phyloP scores from a whole-genome alignment of 2,329 filamentous ascomycete species.

The Exophiala spinifera region DNA sequence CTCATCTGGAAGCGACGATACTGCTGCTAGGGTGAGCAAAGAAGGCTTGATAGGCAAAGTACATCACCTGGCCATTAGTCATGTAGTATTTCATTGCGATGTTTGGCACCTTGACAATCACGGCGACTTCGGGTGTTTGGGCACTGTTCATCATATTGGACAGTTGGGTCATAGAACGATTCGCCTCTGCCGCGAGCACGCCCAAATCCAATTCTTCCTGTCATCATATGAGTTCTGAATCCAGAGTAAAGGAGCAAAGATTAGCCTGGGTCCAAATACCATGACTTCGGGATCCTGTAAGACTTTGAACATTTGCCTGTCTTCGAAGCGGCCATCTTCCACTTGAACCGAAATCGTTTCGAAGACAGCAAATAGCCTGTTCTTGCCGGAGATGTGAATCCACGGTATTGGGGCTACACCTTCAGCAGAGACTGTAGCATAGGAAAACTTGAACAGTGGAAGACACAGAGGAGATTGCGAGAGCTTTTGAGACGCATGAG shows the following conservation, averaged over 20 bases:
- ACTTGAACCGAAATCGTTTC: constrained; percentile 30
- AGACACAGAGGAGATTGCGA: constrained; percentile 44
- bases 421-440: constrained; percentile 39
- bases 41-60: constrained; percentile 15
- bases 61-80: constrained; percentile 32
- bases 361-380: constrained; percentile 37
- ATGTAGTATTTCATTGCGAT: constrained; percentile 45
- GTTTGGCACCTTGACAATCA: constrained; percentile 46
- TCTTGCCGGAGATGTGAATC: constrained; percentile 42
- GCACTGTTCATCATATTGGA: constrained; percentile 2
- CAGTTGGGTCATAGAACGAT: constrained; percentile 18
- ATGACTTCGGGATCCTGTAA: constrained; percentile 36
- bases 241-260: background rate
- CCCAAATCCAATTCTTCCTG: constrained; percentile 45
- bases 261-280: constrained; percentile 31
- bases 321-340: constrained; percentile 22
- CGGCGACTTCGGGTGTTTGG: constrained; percentile 35
- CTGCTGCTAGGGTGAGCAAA: constrained; percentile 32
- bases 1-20: constrained; percentile 46
- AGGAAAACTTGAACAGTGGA: constrained; percentile 43
- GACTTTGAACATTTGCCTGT: constrained; percentile 36
- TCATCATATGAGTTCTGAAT: constrained; percentile 12
- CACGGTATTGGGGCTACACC: constrained; percentile 42
- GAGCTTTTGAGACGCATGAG: constrained; percentile 46
- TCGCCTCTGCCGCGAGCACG: constrained; percentile 32